Conservation (phyloP, 1,284 basidiomycete species). For the Ceratobasidium sp. region DNA sequence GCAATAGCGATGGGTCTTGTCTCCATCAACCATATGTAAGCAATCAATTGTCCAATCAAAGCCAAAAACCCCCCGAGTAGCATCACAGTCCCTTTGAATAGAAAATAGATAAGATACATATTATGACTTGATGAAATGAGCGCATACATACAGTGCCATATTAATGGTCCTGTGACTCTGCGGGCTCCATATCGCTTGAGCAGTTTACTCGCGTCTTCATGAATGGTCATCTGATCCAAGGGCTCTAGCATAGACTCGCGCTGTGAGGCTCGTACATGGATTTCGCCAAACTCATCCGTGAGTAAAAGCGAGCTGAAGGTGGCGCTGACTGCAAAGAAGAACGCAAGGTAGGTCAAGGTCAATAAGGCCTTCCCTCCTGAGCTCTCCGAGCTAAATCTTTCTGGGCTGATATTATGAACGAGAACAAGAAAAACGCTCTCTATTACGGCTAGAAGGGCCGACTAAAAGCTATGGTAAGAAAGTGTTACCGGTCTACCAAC, state of each 20-base stretch:
- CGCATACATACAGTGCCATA: slow-evolving; percentile 32
- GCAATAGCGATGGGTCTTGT: neutral
- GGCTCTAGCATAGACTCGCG: slow-evolving; percentile 2
- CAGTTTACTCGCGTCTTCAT: neutral
- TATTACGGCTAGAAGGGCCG: neutral
- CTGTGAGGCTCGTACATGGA: slow-evolving; percentile 16
- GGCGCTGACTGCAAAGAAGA: slow-evolving; percentile 6
- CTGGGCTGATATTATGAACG: neutral
- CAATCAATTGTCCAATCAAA: neutral
- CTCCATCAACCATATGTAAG: neutral
- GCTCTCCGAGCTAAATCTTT: neutral
- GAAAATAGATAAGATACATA: neutral
- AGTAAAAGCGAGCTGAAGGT: slow-evolving; percentile 24
- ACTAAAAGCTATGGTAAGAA: neutral
- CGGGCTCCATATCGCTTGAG: slow-evolving; percentile 24
- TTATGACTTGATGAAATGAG: too few relatives aligned
- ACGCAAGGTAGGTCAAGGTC: slow-evolving; percentile 19
- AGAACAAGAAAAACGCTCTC: slow-evolving; percentile 7
- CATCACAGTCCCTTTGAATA: slow-evolving; percentile 22
- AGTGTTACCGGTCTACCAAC: neutral
- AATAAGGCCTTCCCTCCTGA: neutral
- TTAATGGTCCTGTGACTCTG: neutral
- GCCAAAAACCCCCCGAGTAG: neutral
- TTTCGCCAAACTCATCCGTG: slow-evolving; percentile 28
- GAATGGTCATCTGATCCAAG: slow-evolving; percentile 8